phyloP scores from a whole-genome alignment of 2,329 filamentous ascomycete genomes.

The Aspergillus hiratsukae region DNA sequence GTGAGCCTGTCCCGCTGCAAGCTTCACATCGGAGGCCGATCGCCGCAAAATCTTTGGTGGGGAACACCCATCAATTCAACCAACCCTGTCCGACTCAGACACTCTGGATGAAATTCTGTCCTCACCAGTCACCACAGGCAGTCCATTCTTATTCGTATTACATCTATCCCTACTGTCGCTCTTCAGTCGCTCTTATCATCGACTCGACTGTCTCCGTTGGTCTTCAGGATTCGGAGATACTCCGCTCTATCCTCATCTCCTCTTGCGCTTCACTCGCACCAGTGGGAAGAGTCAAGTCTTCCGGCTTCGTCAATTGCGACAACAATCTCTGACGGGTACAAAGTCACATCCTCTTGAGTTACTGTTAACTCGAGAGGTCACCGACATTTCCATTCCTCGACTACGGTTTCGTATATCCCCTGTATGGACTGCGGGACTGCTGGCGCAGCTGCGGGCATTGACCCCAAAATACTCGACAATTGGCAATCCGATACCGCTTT shows the following conservation, averaged over 20 bases:
- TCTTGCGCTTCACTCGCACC: not conserved
- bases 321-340: not conserved
- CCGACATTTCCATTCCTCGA: slow-evolving; percentile 2
- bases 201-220: not conserved
- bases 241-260: not conserved
- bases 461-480: slow-evolving; percentile 39
- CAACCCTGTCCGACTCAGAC: slow-evolving; percentile 6
- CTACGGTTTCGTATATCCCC: slow-evolving; percentile 9
- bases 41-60: slow-evolving; percentile 24
- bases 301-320: not conserved
- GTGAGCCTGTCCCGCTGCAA: slow-evolving; percentile 1
- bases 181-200: not conserved
- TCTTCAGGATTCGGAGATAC: not conserved
- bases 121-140: not conserved
- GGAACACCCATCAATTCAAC: slow-evolving; percentile 14
- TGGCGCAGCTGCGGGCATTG: slow-evolving; percentile 36
- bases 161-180: slow-evolving; percentile 4
- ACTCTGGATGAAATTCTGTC: slow-evolving; percentile 13
- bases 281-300: not conserved
- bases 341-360: slow-evolving; percentile 2
- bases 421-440: slow-evolving; percentile 38
- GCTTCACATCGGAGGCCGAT: slow-evolving; percentile 18
- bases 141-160: slow-evolving; percentile 6
- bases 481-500: slow-evolving; percentile 36
- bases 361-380: slow-evolving; percentile 13